Conservation (phyloP, 257 asterid genomes). For the Mentha longifolia region DNA sequence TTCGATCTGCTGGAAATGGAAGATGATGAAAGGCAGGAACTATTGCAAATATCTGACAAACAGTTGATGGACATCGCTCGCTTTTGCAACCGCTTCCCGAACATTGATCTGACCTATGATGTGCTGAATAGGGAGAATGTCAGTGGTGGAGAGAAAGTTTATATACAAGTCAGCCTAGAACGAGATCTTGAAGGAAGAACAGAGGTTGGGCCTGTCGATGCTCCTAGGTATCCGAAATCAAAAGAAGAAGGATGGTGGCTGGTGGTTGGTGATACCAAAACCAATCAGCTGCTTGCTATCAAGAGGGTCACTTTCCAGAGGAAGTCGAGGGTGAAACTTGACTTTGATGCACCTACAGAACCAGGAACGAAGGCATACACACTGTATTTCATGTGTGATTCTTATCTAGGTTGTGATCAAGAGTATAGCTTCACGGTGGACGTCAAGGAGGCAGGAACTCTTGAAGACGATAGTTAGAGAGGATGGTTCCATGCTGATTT, state of each 20-base stretch:
- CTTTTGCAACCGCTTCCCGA: constrained; percentile 60
- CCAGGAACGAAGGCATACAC: constrained; percentile 52
- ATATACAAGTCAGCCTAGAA: constrained; percentile 50
- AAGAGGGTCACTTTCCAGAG: constrained; percentile 62
- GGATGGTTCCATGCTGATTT: not conserved
- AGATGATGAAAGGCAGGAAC: constrained; percentile 61
- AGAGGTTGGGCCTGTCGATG: no score
- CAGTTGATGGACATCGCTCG: constrained; percentile 65
- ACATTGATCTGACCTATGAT: constrained; percentile 55
- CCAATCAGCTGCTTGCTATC: constrained; percentile 61
- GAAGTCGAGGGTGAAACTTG: constrained; percentile 59
- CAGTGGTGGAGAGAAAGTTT: constrained; percentile 46
- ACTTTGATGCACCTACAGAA: constrained; percentile 58
- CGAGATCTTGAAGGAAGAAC: constrained; percentile 57
- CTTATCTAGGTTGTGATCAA: constrained; percentile 68
- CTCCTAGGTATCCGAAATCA: no score
- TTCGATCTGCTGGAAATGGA: constrained; percentile 65
- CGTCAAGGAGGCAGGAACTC: constrained; percentile 45
- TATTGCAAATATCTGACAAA: constrained; percentile 56
- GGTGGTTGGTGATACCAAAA: constrained; percentile 61
- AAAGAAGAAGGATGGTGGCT: constrained; percentile 63
- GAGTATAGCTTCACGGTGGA: constrained; percentile 56
- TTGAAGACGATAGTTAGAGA: constrained; percentile 38
- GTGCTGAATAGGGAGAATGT: constrained; percentile 42
- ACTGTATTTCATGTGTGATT: constrained; percentile 65